phyloP scores from a whole-genome alignment of 345 rosid species.

The thale cress (Arabidopsis thaliana) region TAIR10.1 NC_003070.9:25545001-25545500 shows the following conservation, averaged over 20 bases:
- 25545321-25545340: slow-evolving; percentile 53
- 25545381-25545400: slow-evolving; percentile 60
- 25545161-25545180: background rate
- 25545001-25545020: slow-evolving; percentile 70
- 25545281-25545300: slow-evolving; percentile 1
- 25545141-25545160: background rate
- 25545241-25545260: background rate
- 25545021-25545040: slow-evolving; percentile 71
- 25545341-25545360: slow-evolving; percentile 60
- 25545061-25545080: background rate
- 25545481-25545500: slow-evolving; percentile 15
- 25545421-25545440: slow-evolving; percentile 47
- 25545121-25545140: background rate
- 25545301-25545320: slow-evolving; percentile 56
- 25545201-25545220: background rate
- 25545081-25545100: background rate
- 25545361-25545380: slow-evolving; percentile 55
- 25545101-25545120: background rate
- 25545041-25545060: background rate
- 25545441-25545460: slow-evolving; percentile 36
- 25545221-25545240: background rate
- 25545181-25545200: too few species aligned
- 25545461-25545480: slow-evolving; percentile 5
- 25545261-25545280: background rate
- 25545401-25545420: slow-evolving; percentile 46